Base-by-base conservation (phyloP, 352 stramenopile species). In the Globisporangium carolinianum region DNA sequence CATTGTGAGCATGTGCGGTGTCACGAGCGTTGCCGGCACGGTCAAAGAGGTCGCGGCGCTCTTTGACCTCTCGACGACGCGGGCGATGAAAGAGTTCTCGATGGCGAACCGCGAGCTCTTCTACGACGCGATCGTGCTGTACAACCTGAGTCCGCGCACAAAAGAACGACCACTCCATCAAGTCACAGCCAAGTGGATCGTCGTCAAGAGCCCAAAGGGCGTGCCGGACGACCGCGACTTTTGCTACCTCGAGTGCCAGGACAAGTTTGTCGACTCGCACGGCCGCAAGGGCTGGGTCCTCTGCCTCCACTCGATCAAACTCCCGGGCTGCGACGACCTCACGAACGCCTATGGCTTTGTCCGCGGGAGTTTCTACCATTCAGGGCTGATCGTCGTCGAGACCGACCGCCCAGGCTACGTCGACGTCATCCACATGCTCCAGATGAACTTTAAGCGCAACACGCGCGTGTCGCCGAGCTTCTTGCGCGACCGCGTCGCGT, bases 131-230 rank as follows among this genome's bases (percentile, higher is more conserved):
- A 65, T 93, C 53, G 73, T 93, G 45, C 60, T 93, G 43, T 79
- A 93, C 62, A 87, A 72, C 35, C 68, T 93, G 15, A 74, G 68
- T 3, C 72, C 75, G 3, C 68, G 77, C 32, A 88, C 80, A 10
- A 84, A 79, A 49, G 80, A 91, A 57, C 82, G 83, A 38, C 80
- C 83, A n/a, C 66, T 91, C 48, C 83, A 95, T 54, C 84, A 91
- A 56, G 80, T 93, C 47, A 90, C 83, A 43, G 83, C 85, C 65
- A 92, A 92, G 62, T 95, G 85, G 85, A 75, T 87, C 63, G 78
- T 74, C 0, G 62, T 83, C 37, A 67, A 79, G 54, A 79, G 71
- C 55, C 77, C 82, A n/a, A 66, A 70, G 12, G 79, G 76, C 7
- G 11, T 43, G 18, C 53, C 90, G 0, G 69, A 76, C 11, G 72